phyloP scores from a whole-genome alignment of 129 eudicot genomes.

The Helichrysum umbraculigerum region DNA sequence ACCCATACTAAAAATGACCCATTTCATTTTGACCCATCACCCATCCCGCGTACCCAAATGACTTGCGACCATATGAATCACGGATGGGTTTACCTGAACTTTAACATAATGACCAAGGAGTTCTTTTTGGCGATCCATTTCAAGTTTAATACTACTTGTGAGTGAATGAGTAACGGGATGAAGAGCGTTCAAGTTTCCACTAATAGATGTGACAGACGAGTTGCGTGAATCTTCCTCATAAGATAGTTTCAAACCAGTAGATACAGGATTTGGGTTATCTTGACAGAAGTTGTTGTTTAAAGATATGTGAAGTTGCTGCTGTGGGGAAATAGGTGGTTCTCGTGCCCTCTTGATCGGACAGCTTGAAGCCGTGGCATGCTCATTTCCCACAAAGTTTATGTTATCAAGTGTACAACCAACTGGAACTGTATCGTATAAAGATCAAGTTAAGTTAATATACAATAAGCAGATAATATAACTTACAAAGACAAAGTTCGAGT shows the following conservation, averaged over 20 bases:
- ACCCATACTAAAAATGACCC: background rate
- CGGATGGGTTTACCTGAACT: constrained; percentile 45
- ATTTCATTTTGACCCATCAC: background rate
- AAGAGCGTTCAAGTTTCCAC: constrained; percentile 41
- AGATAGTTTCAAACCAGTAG: constrained; percentile 66
- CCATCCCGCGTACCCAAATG: background rate
- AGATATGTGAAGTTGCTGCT: constrained; percentile 46
- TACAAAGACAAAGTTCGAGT: background rate
- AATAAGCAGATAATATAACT: background rate
- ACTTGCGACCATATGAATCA: background rate
- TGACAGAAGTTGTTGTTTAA: constrained; percentile 43
- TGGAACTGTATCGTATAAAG: constrained; percentile 40
- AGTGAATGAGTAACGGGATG: constrained; percentile 36
- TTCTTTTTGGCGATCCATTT: constrained; percentile 58
- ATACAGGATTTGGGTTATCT: constrained; percentile 47
- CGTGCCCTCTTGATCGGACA: constrained; percentile 48
- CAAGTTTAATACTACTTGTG: constrained; percentile 37
- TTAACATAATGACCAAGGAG: constrained; percentile 44
- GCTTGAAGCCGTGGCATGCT: constrained; percentile 32
- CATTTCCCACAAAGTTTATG: constrained; percentile 40
- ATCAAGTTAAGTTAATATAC: background rate
- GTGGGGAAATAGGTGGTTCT: constrained; percentile 34
- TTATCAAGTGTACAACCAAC: constrained; percentile 41
- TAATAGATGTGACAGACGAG: constrained; percentile 48
- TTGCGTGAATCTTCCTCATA: constrained; percentile 54